phyloP scores from a whole-genome alignment of 2,329 filamentous ascomycete genomes.

The Tolypocladium album region DNA sequence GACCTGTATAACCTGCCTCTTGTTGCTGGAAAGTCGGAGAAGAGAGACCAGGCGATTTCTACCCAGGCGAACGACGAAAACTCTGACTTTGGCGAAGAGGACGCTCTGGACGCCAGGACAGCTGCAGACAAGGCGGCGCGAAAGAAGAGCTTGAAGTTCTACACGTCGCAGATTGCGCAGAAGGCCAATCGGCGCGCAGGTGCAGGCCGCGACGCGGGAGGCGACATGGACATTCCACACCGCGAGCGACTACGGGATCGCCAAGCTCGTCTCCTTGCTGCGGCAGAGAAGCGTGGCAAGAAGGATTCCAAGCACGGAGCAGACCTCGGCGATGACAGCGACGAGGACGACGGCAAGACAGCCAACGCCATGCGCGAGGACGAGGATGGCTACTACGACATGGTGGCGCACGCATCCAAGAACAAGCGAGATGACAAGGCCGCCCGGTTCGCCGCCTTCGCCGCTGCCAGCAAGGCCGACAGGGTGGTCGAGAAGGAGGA shows the following conservation, averaged over 20 bases:
- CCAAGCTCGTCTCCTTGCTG: constrained; percentile 75
- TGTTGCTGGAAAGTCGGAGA: constrained; percentile 35
- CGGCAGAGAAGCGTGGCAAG: constrained; percentile 74
- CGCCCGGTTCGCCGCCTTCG: constrained; percentile 42
- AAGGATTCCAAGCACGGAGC: constrained; percentile 51
- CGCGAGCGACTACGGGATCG: constrained; percentile 80
- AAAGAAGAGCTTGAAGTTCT: constrained; percentile 92
- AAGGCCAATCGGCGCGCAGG: constrained; percentile 78
- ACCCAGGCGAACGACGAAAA: constrained; percentile 45
- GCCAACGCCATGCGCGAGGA: constrained; percentile 42
- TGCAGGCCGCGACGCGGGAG: constrained; percentile 63
- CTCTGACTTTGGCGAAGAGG: constrained; percentile 92
- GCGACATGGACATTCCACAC: constrained; percentile 76
- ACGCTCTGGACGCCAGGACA: constrained; percentile 62
- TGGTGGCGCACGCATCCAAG: constrained; percentile 60
- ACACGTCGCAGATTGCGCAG: constrained; percentile 94
- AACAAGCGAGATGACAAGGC: constrained; percentile 66
- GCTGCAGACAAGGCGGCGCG: constrained; percentile 79
- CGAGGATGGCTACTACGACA: constrained; percentile 79
- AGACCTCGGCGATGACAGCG: constrained; percentile 57
- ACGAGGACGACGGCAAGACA: constrained; percentile 51
- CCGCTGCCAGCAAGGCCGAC: constrained; percentile 52
- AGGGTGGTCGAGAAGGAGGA: constrained; percentile 55
- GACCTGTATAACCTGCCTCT: constrained; percentile 55
- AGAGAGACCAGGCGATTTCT: constrained; percentile 15